These are phyloP conservation scores for Barbatosphaeria neglecta DNA, from an alignment of 495 filamentous ascomycete genomes.

Conservation along the genomic window DNA sequence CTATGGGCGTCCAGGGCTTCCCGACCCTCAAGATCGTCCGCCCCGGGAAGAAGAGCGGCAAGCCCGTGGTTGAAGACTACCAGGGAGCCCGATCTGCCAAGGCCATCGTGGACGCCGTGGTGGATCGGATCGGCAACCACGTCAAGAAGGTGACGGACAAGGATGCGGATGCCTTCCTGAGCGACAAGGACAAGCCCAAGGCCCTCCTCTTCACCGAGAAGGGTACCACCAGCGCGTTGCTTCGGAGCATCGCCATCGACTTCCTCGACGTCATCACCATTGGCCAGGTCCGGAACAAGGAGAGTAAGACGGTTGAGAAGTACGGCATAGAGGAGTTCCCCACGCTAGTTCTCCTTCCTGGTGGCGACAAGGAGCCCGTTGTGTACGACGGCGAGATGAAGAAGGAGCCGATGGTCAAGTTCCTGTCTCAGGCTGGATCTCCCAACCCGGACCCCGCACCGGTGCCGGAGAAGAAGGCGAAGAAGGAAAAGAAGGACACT, in stretches of 20 bases:
- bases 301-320: conserved; percentile 54
- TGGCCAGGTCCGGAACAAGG: conserved; percentile 78
- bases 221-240: conserved; percentile 68
- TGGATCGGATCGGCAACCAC: conserved; percentile 80
- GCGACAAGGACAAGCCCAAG: conserved; percentile 65
- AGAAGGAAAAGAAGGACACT: conserved; percentile 39
- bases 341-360: conserved; percentile 69
- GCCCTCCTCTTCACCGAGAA: conserved; percentile 93
- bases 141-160: conserved; percentile 73
- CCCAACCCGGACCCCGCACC: conserved; percentile 64
- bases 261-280: conserved; percentile 74
- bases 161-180: conserved; percentile 65
- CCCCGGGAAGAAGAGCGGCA: conserved; percentile 63
- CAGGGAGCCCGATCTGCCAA: conserved; percentile 70
- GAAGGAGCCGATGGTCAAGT: conserved; percentile 70
- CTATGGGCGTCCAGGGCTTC: conserved; percentile 89
- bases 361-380: conserved; percentile 53
- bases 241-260: conserved; percentile 80
- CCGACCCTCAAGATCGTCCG: conserved; percentile 91
- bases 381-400: conserved; percentile 77
- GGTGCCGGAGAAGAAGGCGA: conserved; percentile 35
- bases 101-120: conserved; percentile 76
- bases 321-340: conserved; percentile 74
- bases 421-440: conserved; percentile 64
- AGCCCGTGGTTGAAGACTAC: conserved; percentile 87